Base-by-base conservation (phyloP, 2,329 filamentous ascomycete genomes). In the Blastomyces percursus region DNA sequence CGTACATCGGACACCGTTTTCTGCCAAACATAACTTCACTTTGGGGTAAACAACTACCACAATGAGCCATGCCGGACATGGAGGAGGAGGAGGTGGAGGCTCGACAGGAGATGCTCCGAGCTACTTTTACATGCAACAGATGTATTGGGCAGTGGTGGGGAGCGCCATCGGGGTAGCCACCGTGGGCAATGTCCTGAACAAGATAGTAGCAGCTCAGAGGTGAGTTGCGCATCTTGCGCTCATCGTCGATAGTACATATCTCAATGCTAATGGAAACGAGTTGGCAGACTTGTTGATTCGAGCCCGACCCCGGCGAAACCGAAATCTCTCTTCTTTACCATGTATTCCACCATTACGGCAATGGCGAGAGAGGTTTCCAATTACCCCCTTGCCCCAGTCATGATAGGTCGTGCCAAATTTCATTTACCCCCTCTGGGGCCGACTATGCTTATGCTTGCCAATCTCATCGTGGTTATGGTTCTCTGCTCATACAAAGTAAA, bases 401-500 rank as follows among this genome's bases (percentile, higher is more conserved):
- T 66, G 19, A 61, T 77, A 24, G 66, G 70, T 11, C 67, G 67
- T 11, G 64, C 76, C n/a, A 71, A 66, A 5, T 44, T 73, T 42
- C 69, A 75, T 69, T 70, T 74, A 70, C 68, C 78, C 61, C 72
- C 74, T 67, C 65, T 79, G 32, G 78, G 77, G 1, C 72, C 70
- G 1, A 63, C 75, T 16, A 66, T 70, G 38, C 62, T 75, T 55
- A 67, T 74, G 7, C 66, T 77, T 30, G 72, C 71, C 2, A 83
- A 85, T 65, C 63, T 79, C n/a, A 64, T 81, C 6, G 71, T 81
- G 16, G 75, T 82, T 1, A 67, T 85, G n/a, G 73, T 83, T 1
- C 76, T 84, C 35, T 83, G 79, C 67, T 81, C 85, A 65, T 84
- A 84, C 69, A 78, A 78, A 40, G 74, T 84, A 38, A 74, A 85